Base-by-base conservation (phyloP, 352 stramenopile species). In the Phytophthora cajani region DNA sequence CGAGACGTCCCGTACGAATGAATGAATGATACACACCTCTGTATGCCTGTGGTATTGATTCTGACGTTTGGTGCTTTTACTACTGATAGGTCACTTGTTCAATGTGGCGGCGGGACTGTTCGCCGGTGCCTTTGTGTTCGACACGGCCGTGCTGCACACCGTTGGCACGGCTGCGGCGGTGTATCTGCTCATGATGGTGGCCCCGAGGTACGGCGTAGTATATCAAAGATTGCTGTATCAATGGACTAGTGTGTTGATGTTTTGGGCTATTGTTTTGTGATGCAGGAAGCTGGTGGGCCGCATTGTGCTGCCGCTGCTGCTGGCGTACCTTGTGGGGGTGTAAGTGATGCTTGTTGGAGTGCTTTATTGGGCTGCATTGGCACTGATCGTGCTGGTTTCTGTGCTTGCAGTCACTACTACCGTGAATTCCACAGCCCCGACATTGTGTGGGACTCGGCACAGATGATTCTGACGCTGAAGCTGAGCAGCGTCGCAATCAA, bases 391-490 rank as follows among this genome's bases (percentile, higher is more conserved):
- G 21, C 21, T 23, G 21, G 21, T 23, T 23, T 23, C 21, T 23
- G 21, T 23, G 21, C 21, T 23, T 23, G 21, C 21, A 23, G 88
- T 67, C 89, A 96, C 72, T 93, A 92, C 67, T 96, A 93, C 72
- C 89, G 89, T 67, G 87, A 96, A 60, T 93, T 90, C 69, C 69
- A 92, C 64, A 89, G 79, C 46, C 87, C 87, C 0, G 81, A 94
- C 56, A 85, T 96, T 59, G 84, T 95, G 21, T 95, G 88, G 88
- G 87, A 94, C 64, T 79, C 82, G 51, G 85, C 88, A n/a, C 87
- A 94, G 67, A 96, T 96, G 89, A 91, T 96, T 60, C 56, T 94
- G 47, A 94, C 86, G 50, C 78, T 96, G 12, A 96, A 96, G 68
- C 75, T 96, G 19, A 91, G 81, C 72, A 89, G 79, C 64, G 68